Percentiles rank a stretch among this genome's conserved stretches.
These are phyloP conservation scores for Aspergillus saccharolyticus DNA, from an alignment of 495 filamentous ascomycete species.

Conservation along the genomic window DNA sequence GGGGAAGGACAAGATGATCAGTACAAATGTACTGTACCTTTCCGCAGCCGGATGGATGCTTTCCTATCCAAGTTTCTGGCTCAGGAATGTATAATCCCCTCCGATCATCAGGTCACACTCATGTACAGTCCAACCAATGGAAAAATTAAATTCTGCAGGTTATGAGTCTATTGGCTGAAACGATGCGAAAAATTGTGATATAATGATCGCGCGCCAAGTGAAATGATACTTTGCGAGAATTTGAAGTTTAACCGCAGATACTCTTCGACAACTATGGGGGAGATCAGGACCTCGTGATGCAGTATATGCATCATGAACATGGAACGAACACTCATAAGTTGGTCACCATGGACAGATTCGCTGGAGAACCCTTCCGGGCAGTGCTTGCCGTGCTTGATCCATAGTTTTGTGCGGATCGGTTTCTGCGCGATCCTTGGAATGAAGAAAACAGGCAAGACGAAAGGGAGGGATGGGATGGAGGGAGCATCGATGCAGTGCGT, in stretches of 20 bases:
- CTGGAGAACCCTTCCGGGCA: neutral
- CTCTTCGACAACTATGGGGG: neutral
- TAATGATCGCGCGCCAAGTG: neutral
- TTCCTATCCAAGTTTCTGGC: neutral
- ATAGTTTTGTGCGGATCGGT: neutral
- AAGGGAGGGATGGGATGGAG: neutral
- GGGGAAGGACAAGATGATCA: constrained; percentile 1
- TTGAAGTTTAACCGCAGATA: neutral
- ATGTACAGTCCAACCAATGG: neutral
- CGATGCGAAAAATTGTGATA: neutral
- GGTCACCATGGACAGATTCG: neutral
- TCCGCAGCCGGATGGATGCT: neutral
- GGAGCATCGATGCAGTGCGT: neutral
- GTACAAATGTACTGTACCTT: neutral
- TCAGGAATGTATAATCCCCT: neutral
- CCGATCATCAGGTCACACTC: neutral
- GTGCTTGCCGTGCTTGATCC: neutral
- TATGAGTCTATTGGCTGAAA: neutral
- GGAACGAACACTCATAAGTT: neutral
- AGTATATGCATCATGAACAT: neutral
- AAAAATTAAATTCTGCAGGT: neutral
- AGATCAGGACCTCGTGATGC: neutral
- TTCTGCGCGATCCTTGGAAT: neutral
- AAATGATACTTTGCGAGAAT: neutral
- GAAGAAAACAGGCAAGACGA: neutral